Evolutionary conservation across 345 rosid species (phyloP), one percentile per base, ranked within the genome.

Genomic region (Aquilaria yunnanensis): DNA sequence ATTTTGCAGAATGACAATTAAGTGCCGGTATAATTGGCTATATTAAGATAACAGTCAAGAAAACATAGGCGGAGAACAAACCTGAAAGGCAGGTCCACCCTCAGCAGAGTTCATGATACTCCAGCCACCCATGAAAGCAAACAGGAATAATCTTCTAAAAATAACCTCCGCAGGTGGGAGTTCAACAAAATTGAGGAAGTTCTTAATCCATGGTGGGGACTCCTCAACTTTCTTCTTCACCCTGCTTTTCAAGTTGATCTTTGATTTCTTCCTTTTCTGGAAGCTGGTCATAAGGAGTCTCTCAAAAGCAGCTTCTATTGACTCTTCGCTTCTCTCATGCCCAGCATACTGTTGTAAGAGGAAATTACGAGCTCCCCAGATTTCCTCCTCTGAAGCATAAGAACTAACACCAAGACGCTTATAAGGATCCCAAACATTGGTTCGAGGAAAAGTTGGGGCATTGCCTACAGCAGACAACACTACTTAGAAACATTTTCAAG

Each of bases 1-100:
- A 37, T 37, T 5, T 37, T 37, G 43, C 23, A 23, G 23, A 23
- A 23, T 23, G 23, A 23, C 23, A 37, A 37, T 3, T 37, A 37
- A 37, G 43, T 5, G 43, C 43, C 8, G 43, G 43, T 37, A 37
- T 9, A 51, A 10, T 8, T 34, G 66, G 43, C 13, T 4, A 52
- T 62, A 51, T 34, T 51, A 33, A 51, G 34, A 9, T 23, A 33
- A 34, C 51, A 48, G 62, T 16, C 12, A 56, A 34, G 4, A 58
- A 41, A 47, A 62, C 2, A 61, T 52, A 68, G 52, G 51, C 32
- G n/a, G 6, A 57, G 57, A 75, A 69, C 83, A 65, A 70, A 94
- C 99, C 97, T 94, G 97, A 74, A 94, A 94, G 11, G 97, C 99
- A 70, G 99, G 99, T 67, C 99, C 99, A 63, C 96, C 93, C 74